Evolutionary conservation across 345 rosid species (phyloP), one percentile per base, ranked within the genome.

Genomic region (Pugionium cornutum): DNA sequence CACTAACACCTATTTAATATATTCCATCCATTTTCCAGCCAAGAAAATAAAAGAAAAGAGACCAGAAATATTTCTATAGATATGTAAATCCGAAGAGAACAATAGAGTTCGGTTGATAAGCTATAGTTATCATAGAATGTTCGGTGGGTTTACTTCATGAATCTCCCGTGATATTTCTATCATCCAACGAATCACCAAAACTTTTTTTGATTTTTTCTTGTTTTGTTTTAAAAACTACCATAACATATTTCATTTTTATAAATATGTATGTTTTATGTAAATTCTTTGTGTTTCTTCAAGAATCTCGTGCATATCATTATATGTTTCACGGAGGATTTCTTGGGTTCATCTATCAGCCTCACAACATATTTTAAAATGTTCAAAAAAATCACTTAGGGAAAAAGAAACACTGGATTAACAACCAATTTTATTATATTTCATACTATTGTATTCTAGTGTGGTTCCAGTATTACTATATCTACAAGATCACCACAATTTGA

Each of bases 261-360:
- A 48, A 4, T 39, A 1, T 5, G 36, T 49, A 49, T 6, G 31
- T 30, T 63, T 29, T 6, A 39, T 63, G 29, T 37, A 39, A 39
- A 29, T 29, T 31, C 6, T 30, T 41, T 25, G 29, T 30, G 36
- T 49, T 31, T 26, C 48, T 64, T 52, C 68, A 52, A 52, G 64
- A 59, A 58, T 43, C 51, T 55, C 62, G 39, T 66, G 70, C 31
- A 35, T 66, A n/a, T 43, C 11, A 2, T 43, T 18, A 18, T 27
- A 53, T 53, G 44, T 42, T 42, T 33, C 50, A 32, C 9, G 25
- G 7, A 32, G 2, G 9, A 9, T 53, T 34, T 49, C 7, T 49
- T 62, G 6, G 67, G 18, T 39, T 8, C 30, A 29, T 48, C 34
- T 37, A 27, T 35, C 47, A 37, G 18, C 47, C 29, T 37, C 37